Base-by-base conservation (phyloP, 2,329 filamentous ascomycete species). In the Arachnopeziza araneosa region DNA sequence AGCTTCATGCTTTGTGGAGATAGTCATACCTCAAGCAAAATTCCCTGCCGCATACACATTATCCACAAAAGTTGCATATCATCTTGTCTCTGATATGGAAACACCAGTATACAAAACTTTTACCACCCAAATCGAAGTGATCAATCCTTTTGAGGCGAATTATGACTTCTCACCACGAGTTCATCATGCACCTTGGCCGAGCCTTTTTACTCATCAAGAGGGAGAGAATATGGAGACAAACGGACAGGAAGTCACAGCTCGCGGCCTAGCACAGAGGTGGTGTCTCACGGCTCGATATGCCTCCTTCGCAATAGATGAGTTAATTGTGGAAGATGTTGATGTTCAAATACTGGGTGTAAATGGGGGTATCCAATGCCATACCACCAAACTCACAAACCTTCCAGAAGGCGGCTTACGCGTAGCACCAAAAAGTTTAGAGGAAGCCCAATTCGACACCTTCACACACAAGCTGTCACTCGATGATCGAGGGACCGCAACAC, bases 91-190 rank as follows among this genome's bases (percentile, higher is more conserved):
- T 6, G 93, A 98, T 70, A 78, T 86, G 0, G 88, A 89, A 55
- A 96, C 92, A 1, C 87, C 88, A 1, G 88, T 98, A 49, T 85
- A 87, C 48, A 93, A 96, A 73, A 84, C 82, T 1, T 76, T 88
- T 23, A 80, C 84, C 1, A 81, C 89, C 49, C 86, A 88, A 57
- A 74, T 98, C 5, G 83, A 85, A 48, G 82, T 97, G 58, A 85
- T 91, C 57, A 87, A 86, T 55, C 91, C 93, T 0, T 98, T 99
- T 68, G 92, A 96, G 75, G 90, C 92, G 19, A 95, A 90, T 69
- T 97, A 96, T 73, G 91, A 96, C 63, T 85, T 98, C 63, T 81
- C 87, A 14, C 92, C 95, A 12, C 83, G 89, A 10, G 79, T 96
- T 2, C 89, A 97, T 72, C 74, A 82, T 0, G 87, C 89, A 54